Percentiles rank a stretch among this genome's conserved stretches.
Conservation (phyloP, 2,329 filamentous ascomycete genomes). For the Beauveria asiatica region DNA sequence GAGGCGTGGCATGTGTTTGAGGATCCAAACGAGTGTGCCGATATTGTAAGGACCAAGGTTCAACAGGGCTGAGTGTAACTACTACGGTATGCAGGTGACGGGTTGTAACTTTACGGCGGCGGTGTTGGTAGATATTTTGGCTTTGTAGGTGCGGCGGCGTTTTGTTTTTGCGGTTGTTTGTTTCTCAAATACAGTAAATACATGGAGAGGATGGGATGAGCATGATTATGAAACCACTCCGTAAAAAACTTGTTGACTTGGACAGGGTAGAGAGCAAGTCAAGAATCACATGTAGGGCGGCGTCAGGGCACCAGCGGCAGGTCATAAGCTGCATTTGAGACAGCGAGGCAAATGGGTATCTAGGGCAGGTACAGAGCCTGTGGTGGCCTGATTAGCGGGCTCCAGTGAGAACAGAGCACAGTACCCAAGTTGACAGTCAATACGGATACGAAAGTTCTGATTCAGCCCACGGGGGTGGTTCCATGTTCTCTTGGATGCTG, state of each 20-base stretch:
- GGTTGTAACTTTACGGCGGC: neutral
- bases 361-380: too few relatives aligned
- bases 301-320: neutral
- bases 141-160: neutral
- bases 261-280: neutral
- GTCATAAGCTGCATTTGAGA: neutral
- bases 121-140: neutral
- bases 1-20: conserved; percentile 76
- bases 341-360: too few relatives aligned
- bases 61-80: neutral
- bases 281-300: neutral
- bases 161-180: neutral
- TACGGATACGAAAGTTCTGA: too few relatives aligned
- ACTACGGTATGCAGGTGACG: neutral
- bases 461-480: too few relatives aligned
- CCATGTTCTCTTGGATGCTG: too few relatives aligned
- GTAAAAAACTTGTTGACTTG: too few relatives aligned
- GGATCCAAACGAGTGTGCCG: conserved; percentile 56
- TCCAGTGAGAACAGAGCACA: too few relatives aligned
- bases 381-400: too few relatives aligned
- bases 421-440: too few relatives aligned
- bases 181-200: neutral
- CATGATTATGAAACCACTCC: neutral
- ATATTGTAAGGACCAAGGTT: conserved; percentile 15
- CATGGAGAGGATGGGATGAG: neutral